Evolutionary conservation across 1,284 basidiomycete species (phyloP), one percentile per base, ranked within the genome.

Genomic region (Naganishia albida): DNA sequence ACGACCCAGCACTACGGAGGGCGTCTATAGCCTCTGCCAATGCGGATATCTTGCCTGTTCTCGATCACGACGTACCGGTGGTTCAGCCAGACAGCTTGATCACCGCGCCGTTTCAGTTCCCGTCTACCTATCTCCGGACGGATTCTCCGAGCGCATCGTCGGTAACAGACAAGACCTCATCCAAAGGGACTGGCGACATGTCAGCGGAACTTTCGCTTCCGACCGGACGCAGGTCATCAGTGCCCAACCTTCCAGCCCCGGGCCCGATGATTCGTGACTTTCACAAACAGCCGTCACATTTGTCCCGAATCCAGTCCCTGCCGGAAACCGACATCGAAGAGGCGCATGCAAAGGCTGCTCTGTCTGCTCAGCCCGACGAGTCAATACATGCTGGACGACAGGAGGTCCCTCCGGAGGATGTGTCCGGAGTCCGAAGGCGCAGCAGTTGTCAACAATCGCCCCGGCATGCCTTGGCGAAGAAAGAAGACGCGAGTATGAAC

Each of bases 251-350:
- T 28, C 26, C 3, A 25, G 15, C 18, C 10, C 26, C 48, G 38
- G n/a, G 28, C 34, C 10, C n/a, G 16, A n/a, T 40, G 16, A 16
- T 23, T 23, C 54, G 54, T 18, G 54, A 56, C 2, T 44, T 43
- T 26, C 28, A 16, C 25, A 48, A 25, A 23, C 62, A 40, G 38
- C 12, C 46, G 18, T 55, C 50, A 40, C 39, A 56, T 63, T 70
- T 79, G 2, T 56, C 73, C 3, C 64, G 77, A 8, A 79, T 79
- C 48, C 75, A 77, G 64, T 75, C 74, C 1, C 62, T 77, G 1
- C 73, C 78, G 3, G 78, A 79, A 57, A 69, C 65, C 6, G 71
- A 77, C 28, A 25, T 55, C 7, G 75, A 75, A 25, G 46, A 50
- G 6, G 66, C 39, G 44, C 15, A n/a, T 25, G 20, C 50, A 50